Percentiles rank a stretch among this genome's conserved stretches.
These are phyloP conservation scores for Mallotus repandus DNA, from an alignment of 441 rosid genomes.

Conservation along the genomic window DNA sequence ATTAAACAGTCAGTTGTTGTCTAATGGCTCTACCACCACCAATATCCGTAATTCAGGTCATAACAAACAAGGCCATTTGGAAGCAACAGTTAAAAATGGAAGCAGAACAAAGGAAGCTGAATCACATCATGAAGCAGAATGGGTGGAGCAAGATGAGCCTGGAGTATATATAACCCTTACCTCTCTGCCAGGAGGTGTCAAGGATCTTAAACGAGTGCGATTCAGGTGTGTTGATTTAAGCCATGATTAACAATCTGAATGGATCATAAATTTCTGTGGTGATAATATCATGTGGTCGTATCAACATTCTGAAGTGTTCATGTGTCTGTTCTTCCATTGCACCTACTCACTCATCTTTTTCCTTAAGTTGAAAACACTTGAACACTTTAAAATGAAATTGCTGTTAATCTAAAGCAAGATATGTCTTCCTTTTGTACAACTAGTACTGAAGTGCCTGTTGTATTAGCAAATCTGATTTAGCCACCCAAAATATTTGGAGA, in stretches of 20 bases:
- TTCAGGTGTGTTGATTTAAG: slow-evolving; percentile 58
- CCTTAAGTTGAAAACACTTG: not conserved
- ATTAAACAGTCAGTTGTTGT: slow-evolving; percentile 40
- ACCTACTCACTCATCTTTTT: not conserved
- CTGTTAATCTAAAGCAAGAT: not conserved
- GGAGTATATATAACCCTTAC: slow-evolving; percentile 91
- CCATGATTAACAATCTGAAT: not conserved
- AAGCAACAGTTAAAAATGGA: slow-evolving; percentile 55
- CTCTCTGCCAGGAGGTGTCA: slow-evolving; percentile 73
- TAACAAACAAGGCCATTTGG: slow-evolving; percentile 47
- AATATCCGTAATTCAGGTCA: slow-evolving; percentile 38
- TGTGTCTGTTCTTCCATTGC: no score
- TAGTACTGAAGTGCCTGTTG: not conserved
- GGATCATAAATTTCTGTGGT: no score
- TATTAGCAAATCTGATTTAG: not conserved
- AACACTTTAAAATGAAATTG: not conserved
- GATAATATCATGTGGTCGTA: no score
- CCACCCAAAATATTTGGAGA: not conserved
- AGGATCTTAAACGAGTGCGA: slow-evolving; percentile 94
- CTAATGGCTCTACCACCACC: slow-evolving; percentile 50
- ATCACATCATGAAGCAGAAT: slow-evolving; percentile 58
- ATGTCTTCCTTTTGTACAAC: not conserved
- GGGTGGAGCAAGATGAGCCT: slow-evolving; percentile 98
- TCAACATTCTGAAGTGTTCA: no score
- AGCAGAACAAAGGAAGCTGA: slow-evolving; percentile 60